Evolutionary conservation across 306 rosid genomes (phyloP), one percentile per base, ranked within the genome.

Genomic region (Glycyrrhiza uralensis): DNA sequence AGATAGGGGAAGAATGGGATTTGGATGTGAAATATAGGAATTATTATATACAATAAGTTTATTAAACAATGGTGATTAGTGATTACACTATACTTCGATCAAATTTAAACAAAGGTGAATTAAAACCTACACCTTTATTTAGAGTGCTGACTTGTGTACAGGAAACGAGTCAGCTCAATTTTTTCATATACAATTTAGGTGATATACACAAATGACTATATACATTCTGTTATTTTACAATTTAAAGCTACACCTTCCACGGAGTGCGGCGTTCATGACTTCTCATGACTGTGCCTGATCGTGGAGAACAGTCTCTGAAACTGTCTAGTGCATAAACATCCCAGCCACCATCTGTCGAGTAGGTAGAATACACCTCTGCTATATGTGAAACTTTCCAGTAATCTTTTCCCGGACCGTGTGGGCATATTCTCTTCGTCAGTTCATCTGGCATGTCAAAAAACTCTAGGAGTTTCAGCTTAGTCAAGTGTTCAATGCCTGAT

Each of bases 321-420:
- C 78, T 78, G 56, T 78, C 84, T 15, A 87, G 18, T 33, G 87
- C 36, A 61, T 72, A 70, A 23, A 87, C 85, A 69, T 87, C 90
- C 96, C 92, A 89, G 17, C 85, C 92, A 20, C 79, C 92, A 42
- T 85, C 90, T 66, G 81, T 82, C 92, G 90, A 89, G 50, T 79
- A 85, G 52, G 88, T 80, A 39, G 85, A 74, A 66, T 81, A 74
- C 36, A 89, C 88, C 57, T 87, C 86, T 1, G 90, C 88, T 29
- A 87, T 76, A 44, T 85, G 86, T 61, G 76, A 61, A 54, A 89
- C 84, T 76, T 81, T 82, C 80, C 79, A 80, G 63, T 79, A 62
- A 39, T 89, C 89, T 58, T 77, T 68, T 5, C 87, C 92, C 5
- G 69, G 72, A 19, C 69, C 83, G 4, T 66, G 77, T 36, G 85